Base-by-base conservation (phyloP, 768 basidiomycete species). In the Kwoniella sp. region DNA sequence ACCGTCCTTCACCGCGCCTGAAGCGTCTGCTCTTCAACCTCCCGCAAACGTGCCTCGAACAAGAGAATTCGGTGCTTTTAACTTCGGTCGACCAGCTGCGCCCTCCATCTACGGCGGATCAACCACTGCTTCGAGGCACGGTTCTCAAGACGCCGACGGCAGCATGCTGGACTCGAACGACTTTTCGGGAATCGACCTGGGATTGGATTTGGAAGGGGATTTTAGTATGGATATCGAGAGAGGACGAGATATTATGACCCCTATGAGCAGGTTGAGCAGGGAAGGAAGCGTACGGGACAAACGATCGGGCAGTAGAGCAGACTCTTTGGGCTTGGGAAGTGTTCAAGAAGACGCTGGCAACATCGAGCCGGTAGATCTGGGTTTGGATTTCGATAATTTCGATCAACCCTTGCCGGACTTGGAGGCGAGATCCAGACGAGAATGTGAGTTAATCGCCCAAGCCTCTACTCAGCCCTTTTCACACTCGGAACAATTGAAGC, bases 331-430 rank as follows among this genome's bases (percentile, higher is more conserved):
- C 7, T 28, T 53, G 20, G 57, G 56, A 15, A 58, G 56, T 63
- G 26, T 54, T 8, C 57, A 51, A 8, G 62, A 38, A 25, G 57
- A 31, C 28, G 37, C 38, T n/a, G 2, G 58, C 41, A 25, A 61
- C 23, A 60, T 61, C 22, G 65, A 71, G 52, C 59, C 55, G 2
- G 7, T 66, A n/a, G 68, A 73, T 55, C 41, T 70, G 25, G 54
- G 58, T 37, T 47, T 72, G 34, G 68, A 70, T 22, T 67, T 68
- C 45, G 70, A 57, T 8, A 72, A 66, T 26, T 48, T 93, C 29
- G 91, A 60, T 52, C 58, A 55, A 89, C 60, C 85, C 92, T 82
- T 90, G 59, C 85, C 92, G 62, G 86, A 87, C 25, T 88, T 91
- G 65, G 89, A 87, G 41, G 83, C 83, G 15, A 28, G 71, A 82